Evolutionary conservation across 129 eudicot genomes (phyloP).

Genomic region (Tanacetum coccineum): DNA sequence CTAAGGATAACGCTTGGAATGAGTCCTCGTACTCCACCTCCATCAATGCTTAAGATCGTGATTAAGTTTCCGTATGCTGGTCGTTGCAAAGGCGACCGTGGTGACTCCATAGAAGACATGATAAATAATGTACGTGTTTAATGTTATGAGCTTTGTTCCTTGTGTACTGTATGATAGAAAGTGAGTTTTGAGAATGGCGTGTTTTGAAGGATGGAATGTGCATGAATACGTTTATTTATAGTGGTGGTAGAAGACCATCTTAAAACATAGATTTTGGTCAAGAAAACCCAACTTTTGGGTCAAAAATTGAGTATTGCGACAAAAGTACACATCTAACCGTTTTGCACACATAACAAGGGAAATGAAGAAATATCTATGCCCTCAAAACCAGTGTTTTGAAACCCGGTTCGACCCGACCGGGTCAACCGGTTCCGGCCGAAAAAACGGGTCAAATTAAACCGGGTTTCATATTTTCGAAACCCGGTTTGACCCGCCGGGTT

Average conservation of each 20-base stretch:
- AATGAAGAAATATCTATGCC: too few relatives aligned
- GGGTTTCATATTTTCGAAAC: too few relatives aligned
- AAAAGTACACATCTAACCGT: too few relatives aligned
- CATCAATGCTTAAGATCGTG: constrained; percentile 36
- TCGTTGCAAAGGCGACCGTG: constrained; percentile 23
- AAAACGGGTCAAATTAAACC: too few relatives aligned
- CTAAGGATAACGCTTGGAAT: constrained; percentile 33
- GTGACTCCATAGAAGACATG: constrained; percentile 25
- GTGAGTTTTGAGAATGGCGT: background rate
- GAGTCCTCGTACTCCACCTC: constrained; percentile 40
- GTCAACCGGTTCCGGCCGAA: too few relatives aligned
- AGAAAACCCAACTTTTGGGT: too few relatives aligned
- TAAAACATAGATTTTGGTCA: too few relatives aligned
- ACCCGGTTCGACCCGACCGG: too few relatives aligned
- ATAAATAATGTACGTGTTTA: background rate
- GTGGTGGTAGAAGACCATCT: background rate
- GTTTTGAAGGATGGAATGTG: constrained; percentile 2
- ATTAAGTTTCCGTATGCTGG: constrained; percentile 36
- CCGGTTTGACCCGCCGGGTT: too few relatives aligned
- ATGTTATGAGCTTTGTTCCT: background rate
- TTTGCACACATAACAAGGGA: too few relatives aligned
- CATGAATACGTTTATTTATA: constrained; percentile 7
- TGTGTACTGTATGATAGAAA: background rate
- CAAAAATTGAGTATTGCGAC: too few relatives aligned
- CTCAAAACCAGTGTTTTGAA: too few relatives aligned